Evolutionary conservation across 2,329 filamentous ascomycete species (phyloP).

Genomic region (Amylocarpus encephaloides): DNA sequence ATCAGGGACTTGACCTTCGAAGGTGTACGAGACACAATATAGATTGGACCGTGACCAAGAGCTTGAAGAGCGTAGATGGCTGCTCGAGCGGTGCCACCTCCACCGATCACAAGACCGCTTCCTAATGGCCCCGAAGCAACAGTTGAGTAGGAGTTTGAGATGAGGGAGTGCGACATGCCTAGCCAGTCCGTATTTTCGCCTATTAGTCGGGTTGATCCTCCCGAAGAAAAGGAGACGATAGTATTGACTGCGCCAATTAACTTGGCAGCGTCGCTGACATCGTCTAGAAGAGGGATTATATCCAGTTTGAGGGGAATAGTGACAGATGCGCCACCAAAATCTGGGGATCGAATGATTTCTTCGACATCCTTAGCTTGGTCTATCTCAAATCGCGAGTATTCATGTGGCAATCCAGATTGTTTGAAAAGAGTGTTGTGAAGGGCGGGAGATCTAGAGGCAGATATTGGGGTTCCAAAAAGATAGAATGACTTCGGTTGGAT

Average conservation of each 20-base stretch:
- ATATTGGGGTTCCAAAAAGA: slow-evolving; percentile 81
- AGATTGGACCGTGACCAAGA: slow-evolving; percentile 80
- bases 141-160: slow-evolving; percentile 23
- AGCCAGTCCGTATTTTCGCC: slow-evolving; percentile 96
- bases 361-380: slow-evolving; percentile 54
- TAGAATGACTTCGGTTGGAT: slow-evolving; percentile 72
- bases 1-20: slow-evolving; percentile 62
- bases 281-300: slow-evolving; percentile 74
- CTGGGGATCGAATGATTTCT: slow-evolving; percentile 57
- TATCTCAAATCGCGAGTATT: slow-evolving; percentile 74
- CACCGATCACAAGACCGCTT: slow-evolving; percentile 77
- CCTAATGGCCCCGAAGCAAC: slow-evolving; percentile 28
- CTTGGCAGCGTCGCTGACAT: slow-evolving; percentile 69
- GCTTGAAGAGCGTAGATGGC: slow-evolving; percentile 82
- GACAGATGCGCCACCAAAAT: slow-evolving; percentile 90
- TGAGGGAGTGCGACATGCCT: slow-evolving; percentile 77
- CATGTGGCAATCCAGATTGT: slow-evolving; percentile 72
- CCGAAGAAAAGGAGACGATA: slow-evolving; percentile 56
- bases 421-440: slow-evolving; percentile 84
- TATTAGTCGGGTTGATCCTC: slow-evolving; percentile 45
- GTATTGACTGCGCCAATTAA: slow-evolving; percentile 94
- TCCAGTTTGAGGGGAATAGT: slow-evolving; percentile 94
- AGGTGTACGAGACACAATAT: slow-evolving; percentile 72
- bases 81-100: slow-evolving; percentile 85
- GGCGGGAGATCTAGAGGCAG: slow-evolving; percentile 74